phyloP scores from a whole-genome alignment of 805 yeast genomes.

The Candida sonorensis region DNA sequence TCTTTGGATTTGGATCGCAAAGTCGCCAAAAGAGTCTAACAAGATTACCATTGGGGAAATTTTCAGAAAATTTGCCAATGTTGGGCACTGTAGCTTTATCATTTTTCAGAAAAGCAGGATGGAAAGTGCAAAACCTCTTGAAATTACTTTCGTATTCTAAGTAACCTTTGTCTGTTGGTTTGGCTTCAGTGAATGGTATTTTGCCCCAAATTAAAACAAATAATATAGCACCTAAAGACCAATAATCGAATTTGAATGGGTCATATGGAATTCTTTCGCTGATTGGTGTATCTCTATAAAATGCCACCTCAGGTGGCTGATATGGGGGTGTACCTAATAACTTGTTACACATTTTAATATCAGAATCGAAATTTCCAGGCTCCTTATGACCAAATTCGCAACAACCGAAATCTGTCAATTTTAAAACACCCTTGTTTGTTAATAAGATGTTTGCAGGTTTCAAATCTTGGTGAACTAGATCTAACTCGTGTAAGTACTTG shows the following conservation, averaged over 20 bases:
- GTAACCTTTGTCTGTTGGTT: slow-evolving; percentile 38
- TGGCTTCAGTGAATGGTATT: slow-evolving; percentile 54
- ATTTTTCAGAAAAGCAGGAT: slow-evolving; percentile 37
- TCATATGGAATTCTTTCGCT: slow-evolving; percentile 30
- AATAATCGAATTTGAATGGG: slow-evolving; percentile 63
- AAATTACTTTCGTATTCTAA: slow-evolving; percentile 44
- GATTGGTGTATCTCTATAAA: slow-evolving; percentile 28
- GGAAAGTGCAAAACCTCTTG: slow-evolving; percentile 32
- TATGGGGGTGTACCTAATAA: slow-evolving; percentile 79
- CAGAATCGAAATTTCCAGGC: slow-evolving; percentile 42
- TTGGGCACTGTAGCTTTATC: slow-evolving; percentile 51
- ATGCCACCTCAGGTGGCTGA: slow-evolving; percentile 71
- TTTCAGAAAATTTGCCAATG: slow-evolving; percentile 28
- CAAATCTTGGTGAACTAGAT: slow-evolving; percentile 65
- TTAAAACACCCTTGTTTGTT: slow-evolving; percentile 53
- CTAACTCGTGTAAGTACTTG: slow-evolving; percentile 55
- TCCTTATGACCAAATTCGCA: slow-evolving; percentile 55
- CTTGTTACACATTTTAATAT: slow-evolving; percentile 30
- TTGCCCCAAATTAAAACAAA: slow-evolving; percentile 52
- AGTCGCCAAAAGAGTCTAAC: slow-evolving; percentile 50
- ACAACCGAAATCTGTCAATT: slow-evolving; percentile 73
- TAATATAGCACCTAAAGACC: slow-evolving; percentile 67
- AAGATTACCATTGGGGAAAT: slow-evolving; percentile 14
- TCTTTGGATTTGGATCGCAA: slow-evolving; percentile 52
- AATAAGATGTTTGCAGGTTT: slow-evolving; percentile 69